Percentiles rank a stretch among this genome's conserved stretches.
These are phyloP conservation scores for Ascodesmis nigricans DNA, from an alignment of 495 filamentous ascomycete species.

Conservation along the genomic window DNA sequence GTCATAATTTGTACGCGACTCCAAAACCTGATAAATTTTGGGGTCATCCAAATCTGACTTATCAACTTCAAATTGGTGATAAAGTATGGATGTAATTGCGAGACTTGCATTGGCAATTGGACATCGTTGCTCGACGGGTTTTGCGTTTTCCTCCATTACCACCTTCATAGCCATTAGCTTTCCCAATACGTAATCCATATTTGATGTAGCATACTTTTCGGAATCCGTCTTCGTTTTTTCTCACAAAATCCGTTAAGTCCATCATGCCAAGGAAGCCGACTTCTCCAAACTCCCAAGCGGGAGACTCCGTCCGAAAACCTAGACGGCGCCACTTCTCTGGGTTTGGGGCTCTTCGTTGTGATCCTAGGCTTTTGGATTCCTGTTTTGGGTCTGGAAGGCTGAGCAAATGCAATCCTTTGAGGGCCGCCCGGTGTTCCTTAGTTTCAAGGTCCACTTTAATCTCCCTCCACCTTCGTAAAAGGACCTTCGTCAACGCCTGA, in stretches of 20 bases:
- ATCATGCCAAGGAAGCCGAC: conserved; percentile 90
- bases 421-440: conserved; percentile 67
- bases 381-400: conserved; percentile 38
- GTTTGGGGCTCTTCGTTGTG: conserved; percentile 43
- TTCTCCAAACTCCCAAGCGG: conserved; percentile 60
- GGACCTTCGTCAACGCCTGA: conserved; percentile 72
- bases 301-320: conserved; percentile 80
- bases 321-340: conserved; percentile 86
- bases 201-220: conserved; percentile 36
- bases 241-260: conserved; percentile 84
- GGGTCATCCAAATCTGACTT: conserved; percentile 65
- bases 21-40: conserved; percentile 52
- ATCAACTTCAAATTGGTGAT: conserved; percentile 88
- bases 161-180: conserved; percentile 22
- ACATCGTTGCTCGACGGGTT: conserved; percentile 49
- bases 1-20: conserved; percentile 61
- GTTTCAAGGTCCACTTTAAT: conserved; percentile 63
- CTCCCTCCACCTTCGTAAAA: conserved; percentile 78
- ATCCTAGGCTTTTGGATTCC: conserved; percentile 23
- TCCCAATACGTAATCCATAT: background rate
- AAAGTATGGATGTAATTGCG: conserved; percentile 67
- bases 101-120: conserved; percentile 75
- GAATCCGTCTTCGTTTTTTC: conserved; percentile 74
- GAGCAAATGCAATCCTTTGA: conserved; percentile 64
- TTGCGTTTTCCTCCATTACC: conserved; percentile 69